Percentiles rank a stretch among this genome's conserved stretches.
Evolutionary conservation across 2,329 filamentous ascomycete species (phyloP).

Genomic region (Cercospora janseana): DNA sequence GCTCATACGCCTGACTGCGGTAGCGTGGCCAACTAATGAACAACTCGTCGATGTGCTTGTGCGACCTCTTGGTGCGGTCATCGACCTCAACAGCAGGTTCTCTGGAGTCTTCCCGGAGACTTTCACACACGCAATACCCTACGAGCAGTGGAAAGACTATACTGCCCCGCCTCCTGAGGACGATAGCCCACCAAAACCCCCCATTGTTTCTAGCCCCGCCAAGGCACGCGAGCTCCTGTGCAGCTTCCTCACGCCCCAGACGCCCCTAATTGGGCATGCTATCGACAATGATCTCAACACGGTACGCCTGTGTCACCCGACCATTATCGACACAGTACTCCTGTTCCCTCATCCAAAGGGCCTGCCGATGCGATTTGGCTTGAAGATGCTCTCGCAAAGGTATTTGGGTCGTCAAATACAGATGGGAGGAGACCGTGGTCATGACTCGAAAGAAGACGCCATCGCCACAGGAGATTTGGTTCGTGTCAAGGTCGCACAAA

Average conservation of each 20-base stretch:
- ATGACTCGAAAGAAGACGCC: slow-evolving; percentile 92
- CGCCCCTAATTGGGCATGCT: slow-evolving; percentile 86
- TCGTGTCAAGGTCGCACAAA: slow-evolving; percentile 64
- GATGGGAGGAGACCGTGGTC: slow-evolving; percentile 63
- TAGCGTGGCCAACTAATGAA: slow-evolving; percentile 77
- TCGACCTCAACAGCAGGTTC: slow-evolving; percentile 90
- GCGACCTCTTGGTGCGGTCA: slow-evolving; percentile 73
- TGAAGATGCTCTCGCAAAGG: slow-evolving; percentile 71
- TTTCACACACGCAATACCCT: slow-evolving; percentile 66
- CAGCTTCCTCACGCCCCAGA: slow-evolving; percentile 68
- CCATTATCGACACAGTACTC: slow-evolving; percentile 79
- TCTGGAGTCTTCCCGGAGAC: slow-evolving; percentile 82
- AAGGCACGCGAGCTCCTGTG: slow-evolving; percentile 76
- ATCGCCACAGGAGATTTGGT: slow-evolving; percentile 85
- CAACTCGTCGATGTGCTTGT: slow-evolving; percentile 81
- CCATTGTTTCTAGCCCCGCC: slow-evolving; percentile 72
- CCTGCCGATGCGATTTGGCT: slow-evolving; percentile 71
- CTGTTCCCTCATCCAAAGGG: slow-evolving; percentile 77
- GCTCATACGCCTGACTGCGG: slow-evolving; percentile 82
- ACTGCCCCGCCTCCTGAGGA: slow-evolving; percentile 20
- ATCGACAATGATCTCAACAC: slow-evolving; percentile 94
- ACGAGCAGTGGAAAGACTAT: slow-evolving; percentile 34
- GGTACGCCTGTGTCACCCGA: slow-evolving; percentile 78
- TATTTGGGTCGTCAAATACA: slow-evolving; percentile 77
- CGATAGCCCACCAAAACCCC: slow-evolving; percentile 46